These are phyloP conservation scores for Recurvomyces mirabilis DNA, from an alignment of 495 filamentous ascomycete species.

Conservation along the genomic window DNA sequence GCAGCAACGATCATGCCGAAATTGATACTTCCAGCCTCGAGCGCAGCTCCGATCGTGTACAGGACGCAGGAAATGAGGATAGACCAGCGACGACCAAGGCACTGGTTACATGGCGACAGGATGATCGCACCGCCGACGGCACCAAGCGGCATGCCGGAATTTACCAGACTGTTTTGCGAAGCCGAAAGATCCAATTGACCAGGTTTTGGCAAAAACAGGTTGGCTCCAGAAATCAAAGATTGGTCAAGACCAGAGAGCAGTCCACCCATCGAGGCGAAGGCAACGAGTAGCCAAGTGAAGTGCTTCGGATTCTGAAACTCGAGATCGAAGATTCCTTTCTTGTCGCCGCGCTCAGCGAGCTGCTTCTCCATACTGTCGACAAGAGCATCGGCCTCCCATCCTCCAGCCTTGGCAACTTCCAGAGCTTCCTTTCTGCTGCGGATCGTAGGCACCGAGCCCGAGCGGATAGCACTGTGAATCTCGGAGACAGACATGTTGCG, in stretches of 20 bases:
- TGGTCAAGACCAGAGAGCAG: constrained; percentile 52
- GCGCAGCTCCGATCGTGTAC: constrained; percentile 48
- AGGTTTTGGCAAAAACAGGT: constrained; percentile 43
- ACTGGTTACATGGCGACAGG: constrained; percentile 47
- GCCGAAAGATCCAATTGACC: constrained; percentile 36
- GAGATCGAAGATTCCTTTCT: constrained; percentile 27
- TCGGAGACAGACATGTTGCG: constrained; percentile 13
- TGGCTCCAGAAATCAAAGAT: constrained; percentile 49
- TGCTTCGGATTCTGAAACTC: constrained; percentile 31
- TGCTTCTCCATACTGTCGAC: constrained; percentile 21
- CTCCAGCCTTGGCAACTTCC: constrained; percentile 15
- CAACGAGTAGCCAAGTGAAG: constrained; percentile 52
- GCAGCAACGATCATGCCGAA: constrained; percentile 51
- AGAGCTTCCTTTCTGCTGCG: constrained; percentile 10
- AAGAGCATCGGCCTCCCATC: constrained; percentile 25
- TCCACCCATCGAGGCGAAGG: constrained; percentile 52
- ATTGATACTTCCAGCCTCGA: constrained; percentile 48
- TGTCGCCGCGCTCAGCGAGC: constrained; percentile 19
- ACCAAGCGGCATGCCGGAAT: constrained; percentile 49
- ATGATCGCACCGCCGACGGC: constrained; percentile 50
- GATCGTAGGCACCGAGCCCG: constrained; percentile 11
- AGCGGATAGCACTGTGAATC: constrained; percentile 14
- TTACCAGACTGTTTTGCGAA: constrained; percentile 42
- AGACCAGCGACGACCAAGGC: constrained; percentile 44
- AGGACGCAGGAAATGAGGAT: constrained; percentile 48